Base-by-base conservation (phyloP, 129 eudicot genomes). In the Gnaphalium uliginosum region DNA sequence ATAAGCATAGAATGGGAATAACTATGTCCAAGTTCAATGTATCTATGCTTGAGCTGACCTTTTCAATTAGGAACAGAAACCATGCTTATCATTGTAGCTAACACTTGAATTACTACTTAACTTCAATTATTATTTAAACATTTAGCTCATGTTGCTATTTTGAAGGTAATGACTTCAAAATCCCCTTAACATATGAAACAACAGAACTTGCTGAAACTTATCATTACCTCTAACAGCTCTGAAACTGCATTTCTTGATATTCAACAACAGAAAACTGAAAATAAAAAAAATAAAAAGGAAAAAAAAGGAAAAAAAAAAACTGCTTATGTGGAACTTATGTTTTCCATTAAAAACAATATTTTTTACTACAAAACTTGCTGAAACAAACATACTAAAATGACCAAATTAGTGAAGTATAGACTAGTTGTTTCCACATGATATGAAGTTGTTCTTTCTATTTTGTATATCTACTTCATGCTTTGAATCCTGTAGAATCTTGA, bases 21-120 rank as follows among this genome's bases (percentile, higher is more conserved):
- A 39, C 25, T 22, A 14, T 81, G 93, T 85, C 92, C 73, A 85
- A 89, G 84, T 88, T 85, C 93, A 88, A 83, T 85, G 93, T 77
- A 88, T 66, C 86, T 85, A 0, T 68, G 21, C 10, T 68, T 68
- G 32, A 68, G 58, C 57, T 41, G 33, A 22, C 29, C n/a, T 13
- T 68, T 68, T 66, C 25, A 30, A 8, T 30, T 32, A 23, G 71
- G 51, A 33, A 33, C 33, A 66, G 18, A 66, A 13, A 37, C 54
- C 68, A 9, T 58, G 64, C 64, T 57, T 22, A 8, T 8, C 22
- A 10, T 56, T 19, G 62, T 26, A 19, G 62, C 62, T 56, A 46
- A 46, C 13, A 46, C 53, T 46, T 46, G n/a, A 46, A 46, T 46
- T 46, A 6, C 53, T 46, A 46, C 18, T 46, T 2, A 46, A 46